phyloP scores from a whole-genome alignment of 129 eudicot genomes.

The Calendula officinalis region DNA sequence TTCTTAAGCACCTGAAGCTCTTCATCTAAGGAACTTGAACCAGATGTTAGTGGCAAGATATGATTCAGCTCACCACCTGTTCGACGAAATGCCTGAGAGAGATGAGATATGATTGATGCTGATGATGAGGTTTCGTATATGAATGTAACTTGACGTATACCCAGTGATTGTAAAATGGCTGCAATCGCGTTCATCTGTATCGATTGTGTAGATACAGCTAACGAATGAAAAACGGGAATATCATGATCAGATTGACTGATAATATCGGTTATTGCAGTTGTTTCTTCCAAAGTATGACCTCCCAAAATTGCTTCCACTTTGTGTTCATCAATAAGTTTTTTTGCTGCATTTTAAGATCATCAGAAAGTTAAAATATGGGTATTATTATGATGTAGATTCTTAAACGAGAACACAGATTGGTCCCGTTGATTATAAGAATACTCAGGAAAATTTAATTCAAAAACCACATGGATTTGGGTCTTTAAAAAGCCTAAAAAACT shows the following conservation, averaged over 20 bases:
- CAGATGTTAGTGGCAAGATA: constrained; percentile 37
- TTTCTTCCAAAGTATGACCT: constrained; percentile 55
- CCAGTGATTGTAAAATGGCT: constrained; percentile 40
- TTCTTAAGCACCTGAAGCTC: constrained; percentile 41
- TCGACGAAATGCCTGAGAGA: constrained; percentile 36
- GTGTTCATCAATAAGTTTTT: constrained; percentile 31
- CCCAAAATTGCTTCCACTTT: constrained; percentile 51
- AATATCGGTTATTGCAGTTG: constrained; percentile 44
- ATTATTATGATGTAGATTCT: no score
- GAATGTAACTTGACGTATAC: constrained; percentile 27
- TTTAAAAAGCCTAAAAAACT: no score
- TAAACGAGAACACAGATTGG: no score
- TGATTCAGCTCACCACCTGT: constrained; percentile 28
- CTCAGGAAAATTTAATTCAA: no score
- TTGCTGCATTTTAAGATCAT: constrained; percentile 38
- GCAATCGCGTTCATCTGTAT: constrained; percentile 49
- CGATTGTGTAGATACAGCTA: constrained; percentile 40
- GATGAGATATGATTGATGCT: constrained; percentile 29
- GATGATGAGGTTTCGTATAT: constrained; percentile 42
- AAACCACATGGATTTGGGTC: no score
- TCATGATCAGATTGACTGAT: constrained; percentile 19
- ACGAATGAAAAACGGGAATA: constrained; percentile 44
- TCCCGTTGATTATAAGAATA: no score
- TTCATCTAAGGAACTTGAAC: constrained; percentile 16
- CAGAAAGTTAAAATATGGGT: not conserved